Percentiles rank a stretch among this genome's conserved stretches.
These are phyloP conservation scores for Paraphoma chrysanthemicola DNA, from an alignment of 2,329 filamentous ascomycete species.

Conservation along the genomic window DNA sequence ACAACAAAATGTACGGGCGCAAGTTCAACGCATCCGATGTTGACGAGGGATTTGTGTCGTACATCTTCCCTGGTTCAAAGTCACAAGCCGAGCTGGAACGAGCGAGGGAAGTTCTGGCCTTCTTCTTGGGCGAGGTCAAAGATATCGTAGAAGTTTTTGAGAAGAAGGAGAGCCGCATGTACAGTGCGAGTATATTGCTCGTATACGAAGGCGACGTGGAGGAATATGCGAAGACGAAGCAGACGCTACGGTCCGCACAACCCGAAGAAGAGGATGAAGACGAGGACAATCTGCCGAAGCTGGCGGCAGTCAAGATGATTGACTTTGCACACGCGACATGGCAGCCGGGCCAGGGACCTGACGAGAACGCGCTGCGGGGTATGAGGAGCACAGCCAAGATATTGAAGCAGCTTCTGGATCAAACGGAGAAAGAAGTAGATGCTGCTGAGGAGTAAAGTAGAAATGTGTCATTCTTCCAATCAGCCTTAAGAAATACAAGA, in stretches of 20 bases:
- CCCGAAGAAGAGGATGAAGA: slow-evolving; percentile 53
- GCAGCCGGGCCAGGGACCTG: slow-evolving; percentile 80
- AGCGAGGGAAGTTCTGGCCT: slow-evolving; percentile 56
- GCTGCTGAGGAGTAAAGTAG: not conserved
- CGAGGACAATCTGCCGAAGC: slow-evolving; percentile 61
- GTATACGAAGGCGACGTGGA: slow-evolving; percentile 70
- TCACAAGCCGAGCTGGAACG: slow-evolving; percentile 35
- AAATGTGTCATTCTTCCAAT: not conserved
- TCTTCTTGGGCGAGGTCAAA: slow-evolving; percentile 55
- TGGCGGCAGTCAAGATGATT: slow-evolving; percentile 85
- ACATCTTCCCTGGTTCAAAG: slow-evolving; percentile 54
- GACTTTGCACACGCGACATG: slow-evolving; percentile 95
- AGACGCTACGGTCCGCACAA: slow-evolving; percentile 26
- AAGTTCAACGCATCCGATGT: slow-evolving; percentile 63
- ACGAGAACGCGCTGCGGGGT: slow-evolving; percentile 81
- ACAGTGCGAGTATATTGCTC: slow-evolving; percentile 68
- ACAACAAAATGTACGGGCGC: slow-evolving; percentile 72
- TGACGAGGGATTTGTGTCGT: slow-evolving; percentile 64
- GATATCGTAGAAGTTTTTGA: slow-evolving; percentile 65
- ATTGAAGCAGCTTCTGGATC: slow-evolving; percentile 66
- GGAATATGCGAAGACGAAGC: slow-evolving; percentile 56
- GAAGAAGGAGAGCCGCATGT: slow-evolving; percentile 71
- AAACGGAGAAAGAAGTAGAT: slow-evolving; percentile 27
- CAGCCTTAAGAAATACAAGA: not conserved
- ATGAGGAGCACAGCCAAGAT: slow-evolving; percentile 75